Base-by-base conservation (phyloP, 139 green algal genomes). In the Chloropicon primus region DNA sequence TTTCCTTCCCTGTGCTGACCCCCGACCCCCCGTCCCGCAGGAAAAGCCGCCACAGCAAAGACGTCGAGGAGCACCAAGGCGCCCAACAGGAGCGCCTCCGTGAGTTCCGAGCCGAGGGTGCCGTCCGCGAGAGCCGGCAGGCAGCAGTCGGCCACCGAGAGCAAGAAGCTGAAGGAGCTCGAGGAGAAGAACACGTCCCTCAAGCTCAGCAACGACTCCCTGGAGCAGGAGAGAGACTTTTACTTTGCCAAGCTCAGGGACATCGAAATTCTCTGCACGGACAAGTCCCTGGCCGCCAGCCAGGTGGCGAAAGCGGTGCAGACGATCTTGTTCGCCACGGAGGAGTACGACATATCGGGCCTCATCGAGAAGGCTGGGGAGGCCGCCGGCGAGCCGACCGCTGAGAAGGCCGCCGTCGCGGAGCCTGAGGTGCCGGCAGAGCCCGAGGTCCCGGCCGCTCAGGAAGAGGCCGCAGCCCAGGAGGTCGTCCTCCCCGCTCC, bases 221-320 rank as follows among this genome's bases (percentile, higher is more conserved):
- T 81, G 3, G 83, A 88, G 78, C 83, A 87, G 81, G 87, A 92
- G 77, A 82, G 86, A 2, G 89, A 96, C 79, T 96, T 96, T 74
- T 97, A 97, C 84, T 98, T 96, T 84, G 88, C 88, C 73, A 98
- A 98, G 87, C 88, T 99, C 74, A 87, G 93, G 0, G 94, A 97
- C 82, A 93, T 99, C n/a, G 95, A 99, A 87, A 92, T 98, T 77
- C 80, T 99, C 23, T 98, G 94, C 87, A 93, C 98, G 82, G 89
- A 86, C 72, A 86, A 88, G 21, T 1, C 5, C 41, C 41, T 3
- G 28, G 21, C 27, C 41, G n/a, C 26, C 26, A 21, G 76, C 28
- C 84, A 89, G 82, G 78, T 91, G 22, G 78, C 90, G 1, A 85
- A 90, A 62, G 78, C 84, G 0, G 82, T 96, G 28, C 88, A 95